Conservation (phyloP, 495 filamentous ascomycete genomes). For the Penicillium simplicissimum region DNA sequence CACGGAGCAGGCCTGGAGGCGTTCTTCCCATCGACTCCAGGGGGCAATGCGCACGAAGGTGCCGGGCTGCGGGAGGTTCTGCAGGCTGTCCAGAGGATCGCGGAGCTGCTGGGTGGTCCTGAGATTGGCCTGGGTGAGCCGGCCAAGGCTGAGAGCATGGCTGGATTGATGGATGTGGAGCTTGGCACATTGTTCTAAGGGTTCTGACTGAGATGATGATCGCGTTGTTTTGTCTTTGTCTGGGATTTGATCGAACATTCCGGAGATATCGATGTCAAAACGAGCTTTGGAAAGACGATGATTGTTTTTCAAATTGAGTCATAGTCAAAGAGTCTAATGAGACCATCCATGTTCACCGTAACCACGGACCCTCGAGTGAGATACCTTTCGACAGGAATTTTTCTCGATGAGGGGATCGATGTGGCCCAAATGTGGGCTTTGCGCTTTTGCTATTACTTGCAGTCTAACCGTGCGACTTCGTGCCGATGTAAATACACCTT, state of each 20-base stretch:
- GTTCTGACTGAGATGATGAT: not conserved
- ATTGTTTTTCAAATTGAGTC: not conserved
- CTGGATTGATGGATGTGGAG: constrained; percentile 28
- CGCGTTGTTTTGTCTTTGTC: not conserved
- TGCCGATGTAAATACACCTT: not conserved
- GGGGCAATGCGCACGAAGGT: constrained; percentile 7
- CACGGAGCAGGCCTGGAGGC: constrained; percentile 44
- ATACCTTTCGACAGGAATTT: no score
- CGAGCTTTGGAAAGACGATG: not conserved
- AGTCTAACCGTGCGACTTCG: not conserved
- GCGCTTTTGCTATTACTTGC: not conserved
- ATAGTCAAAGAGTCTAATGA: not conserved
- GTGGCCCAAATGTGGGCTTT: not conserved
- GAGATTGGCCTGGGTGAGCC: not conserved
- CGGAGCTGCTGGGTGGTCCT: constrained; percentile 28
- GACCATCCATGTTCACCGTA: no score
- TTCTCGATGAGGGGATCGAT: not conserved
- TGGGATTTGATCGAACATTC: not conserved
- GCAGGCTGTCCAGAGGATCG: constrained; percentile 30
- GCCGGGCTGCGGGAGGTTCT: constrained; percentile 39
- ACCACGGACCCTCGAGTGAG: no score
- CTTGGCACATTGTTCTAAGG: constrained; percentile 32
- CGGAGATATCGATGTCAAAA: not conserved
- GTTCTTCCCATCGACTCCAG: constrained; percentile 44
- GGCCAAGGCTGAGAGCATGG: constrained; percentile 2